These are phyloP conservation scores for Penicillium riverlandense DNA, from an alignment of 495 filamentous ascomycete genomes.

Conservation along the genomic window DNA sequence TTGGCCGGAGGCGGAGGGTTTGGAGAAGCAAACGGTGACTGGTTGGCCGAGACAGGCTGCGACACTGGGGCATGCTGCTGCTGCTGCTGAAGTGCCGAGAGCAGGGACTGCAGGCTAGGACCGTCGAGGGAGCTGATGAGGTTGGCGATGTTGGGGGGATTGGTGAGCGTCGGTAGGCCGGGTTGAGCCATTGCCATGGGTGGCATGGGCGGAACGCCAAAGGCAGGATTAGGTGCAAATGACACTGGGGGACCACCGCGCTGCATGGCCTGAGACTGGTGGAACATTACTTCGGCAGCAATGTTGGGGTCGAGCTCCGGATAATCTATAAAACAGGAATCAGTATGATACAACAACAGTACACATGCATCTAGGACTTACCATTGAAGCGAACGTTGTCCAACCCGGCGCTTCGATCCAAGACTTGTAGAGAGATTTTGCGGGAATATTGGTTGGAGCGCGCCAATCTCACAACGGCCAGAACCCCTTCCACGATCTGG, in stretches of 20 bases:
- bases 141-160: constrained; percentile 36
- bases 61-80: constrained; percentile 39
- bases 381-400: constrained; percentile 72
- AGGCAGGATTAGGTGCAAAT: constrained; percentile 36
- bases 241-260: constrained; percentile 35
- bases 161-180: constrained; percentile 22
- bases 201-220: constrained; percentile 32
- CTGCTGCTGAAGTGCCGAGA: constrained; percentile 50
- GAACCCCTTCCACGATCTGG: constrained; percentile 84
- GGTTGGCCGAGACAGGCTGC: constrained; percentile 31
- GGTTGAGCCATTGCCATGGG: constrained; percentile 29
- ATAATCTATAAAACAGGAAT: constrained; percentile 52
- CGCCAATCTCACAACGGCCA: constrained; percentile 72
- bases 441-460: constrained; percentile 56
- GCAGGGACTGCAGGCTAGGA: constrained; percentile 61
- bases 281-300: constrained; percentile 70
- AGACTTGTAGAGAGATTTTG: constrained; percentile 74
- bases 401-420: constrained; percentile 65
- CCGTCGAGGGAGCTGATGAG: constrained; percentile 59
- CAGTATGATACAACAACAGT: neutral
- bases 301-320: constrained; percentile 67
- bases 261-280: constrained; percentile 58
- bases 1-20: constrained; percentile 39
- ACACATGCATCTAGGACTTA: constrained; percentile 17
- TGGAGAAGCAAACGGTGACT: constrained; percentile 28